A percentile compares a stretch with the other conserved stretches of the same genome.
phyloP scores from a whole-genome alignment of 108 stramenopile species.

The Discostella stelligeroides region DNA sequence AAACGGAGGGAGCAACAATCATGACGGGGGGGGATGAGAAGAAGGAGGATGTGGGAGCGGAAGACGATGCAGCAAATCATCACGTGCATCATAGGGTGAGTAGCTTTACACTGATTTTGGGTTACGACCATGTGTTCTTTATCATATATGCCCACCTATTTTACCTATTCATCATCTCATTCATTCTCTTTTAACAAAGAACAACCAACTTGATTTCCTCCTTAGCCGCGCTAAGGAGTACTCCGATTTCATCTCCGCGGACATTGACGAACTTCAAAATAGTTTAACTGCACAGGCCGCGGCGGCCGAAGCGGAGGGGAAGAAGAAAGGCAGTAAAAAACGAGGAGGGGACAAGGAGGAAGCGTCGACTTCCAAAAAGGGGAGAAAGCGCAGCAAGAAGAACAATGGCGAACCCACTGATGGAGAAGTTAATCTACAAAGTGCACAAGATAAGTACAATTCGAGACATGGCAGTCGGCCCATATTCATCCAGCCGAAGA shows the following conservation, averaged over 20 bases:
- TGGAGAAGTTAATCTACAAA: slow-evolving; percentile 57
- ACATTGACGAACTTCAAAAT: slow-evolving; percentile 80
- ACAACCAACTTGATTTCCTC: slow-evolving; percentile 84
- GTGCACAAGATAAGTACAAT: slow-evolving; percentile 70
- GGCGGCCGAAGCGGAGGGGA: slow-evolving; percentile 42
- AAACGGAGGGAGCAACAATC: neutral
- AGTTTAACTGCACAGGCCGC: slow-evolving; percentile 64
- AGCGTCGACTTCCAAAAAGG: slow-evolving; percentile 8
- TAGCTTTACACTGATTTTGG: too few relatives aligned
- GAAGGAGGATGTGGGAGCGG: slow-evolving; percentile 52
- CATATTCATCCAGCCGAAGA: slow-evolving; percentile 85
- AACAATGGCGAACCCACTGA: slow-evolving; percentile 42
- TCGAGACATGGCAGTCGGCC: slow-evolving; percentile 47
- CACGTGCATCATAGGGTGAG: slow-evolving; percentile 66
- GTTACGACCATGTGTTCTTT: too few relatives aligned
- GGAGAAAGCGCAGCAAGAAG: slow-evolving; percentile 60
- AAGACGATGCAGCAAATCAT: slow-evolving; percentile 15
- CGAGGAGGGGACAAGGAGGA: slow-evolving; percentile 29
- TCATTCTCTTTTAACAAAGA: slow-evolving; percentile 26
- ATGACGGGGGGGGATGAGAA: slow-evolving; percentile 37
- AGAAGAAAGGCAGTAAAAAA: slow-evolving; percentile 58
- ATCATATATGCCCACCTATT: too few relatives aligned
- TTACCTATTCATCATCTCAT: neutral
- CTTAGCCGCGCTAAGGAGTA: slow-evolving; percentile 84
- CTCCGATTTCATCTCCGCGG: slow-evolving; percentile 83